Evolutionary conservation across 495 filamentous ascomycete genomes (phyloP).

Genomic region (Daldinia grandis): DNA sequence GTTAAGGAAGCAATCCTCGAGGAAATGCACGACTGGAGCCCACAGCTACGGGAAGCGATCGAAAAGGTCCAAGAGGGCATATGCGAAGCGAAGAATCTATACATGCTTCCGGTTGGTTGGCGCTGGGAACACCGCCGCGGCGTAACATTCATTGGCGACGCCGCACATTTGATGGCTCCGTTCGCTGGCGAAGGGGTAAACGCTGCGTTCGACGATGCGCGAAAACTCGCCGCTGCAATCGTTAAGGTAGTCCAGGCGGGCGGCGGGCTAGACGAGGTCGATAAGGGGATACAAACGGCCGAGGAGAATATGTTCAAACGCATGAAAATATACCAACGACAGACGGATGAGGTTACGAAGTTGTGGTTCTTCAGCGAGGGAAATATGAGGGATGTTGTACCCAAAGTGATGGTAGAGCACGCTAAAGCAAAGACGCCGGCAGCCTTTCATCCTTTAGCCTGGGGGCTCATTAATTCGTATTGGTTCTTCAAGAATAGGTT

Average conservation of each 20-base stretch:
- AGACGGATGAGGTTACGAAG: constrained; percentile 43
- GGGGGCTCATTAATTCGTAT: constrained; percentile 20
- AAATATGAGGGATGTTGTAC: constrained; percentile 27
- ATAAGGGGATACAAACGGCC: constrained; percentile 42
- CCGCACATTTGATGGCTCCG: constrained; percentile 69
- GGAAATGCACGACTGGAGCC: constrained; percentile 45
- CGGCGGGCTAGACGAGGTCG: constrained; percentile 38
- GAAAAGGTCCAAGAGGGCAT: constrained; percentile 27
- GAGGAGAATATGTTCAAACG: constrained; percentile 49
- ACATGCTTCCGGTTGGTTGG: constrained; percentile 61
- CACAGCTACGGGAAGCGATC: constrained; percentile 41
- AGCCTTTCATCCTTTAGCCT: constrained; percentile 20
- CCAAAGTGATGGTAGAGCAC: constrained; percentile 29
- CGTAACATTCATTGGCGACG: constrained; percentile 67
- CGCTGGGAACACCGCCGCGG: constrained; percentile 58
- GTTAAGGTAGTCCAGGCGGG: constrained; percentile 34
- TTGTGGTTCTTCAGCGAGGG: constrained; percentile 45
- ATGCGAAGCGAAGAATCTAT: constrained; percentile 51
- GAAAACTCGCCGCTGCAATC: constrained; percentile 58
- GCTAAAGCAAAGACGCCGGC: constrained; percentile 21
- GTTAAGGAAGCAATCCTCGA: constrained; percentile 40
- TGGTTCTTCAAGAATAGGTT: constrained; percentile 20
- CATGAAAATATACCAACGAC: constrained; percentile 44
- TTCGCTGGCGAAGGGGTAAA: constrained; percentile 71
- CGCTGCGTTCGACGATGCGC: constrained; percentile 63